phyloP scores from a whole-genome alignment of 257 asterid species.

The Phtheirospermum japonicum region DNA sequence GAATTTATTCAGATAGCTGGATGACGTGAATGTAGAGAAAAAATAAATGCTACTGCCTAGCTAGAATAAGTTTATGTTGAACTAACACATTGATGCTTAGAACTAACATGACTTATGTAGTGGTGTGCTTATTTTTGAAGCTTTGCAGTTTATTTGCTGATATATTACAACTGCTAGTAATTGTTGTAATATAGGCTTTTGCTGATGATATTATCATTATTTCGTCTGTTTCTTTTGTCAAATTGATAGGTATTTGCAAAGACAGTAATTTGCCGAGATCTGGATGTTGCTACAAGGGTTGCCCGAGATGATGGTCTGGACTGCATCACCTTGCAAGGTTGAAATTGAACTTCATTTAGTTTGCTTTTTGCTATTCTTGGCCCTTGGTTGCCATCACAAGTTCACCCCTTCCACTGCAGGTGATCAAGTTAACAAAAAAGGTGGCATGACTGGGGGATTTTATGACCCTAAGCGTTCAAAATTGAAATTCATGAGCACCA shows the following conservation, averaged over 20 bases:
- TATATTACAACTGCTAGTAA: constrained; percentile 16
- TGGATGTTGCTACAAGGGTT: constrained; percentile 94
- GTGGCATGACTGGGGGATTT: constrained; percentile 99
- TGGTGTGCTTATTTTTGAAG: constrained; percentile 16
- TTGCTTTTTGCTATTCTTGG: constrained; percentile 23
- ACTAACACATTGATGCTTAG: constrained; percentile 1
- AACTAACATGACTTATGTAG: constrained; percentile 8
- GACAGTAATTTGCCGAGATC: constrained; percentile 90
- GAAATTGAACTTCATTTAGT: constrained; percentile 27
- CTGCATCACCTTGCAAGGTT: constrained; percentile 97
- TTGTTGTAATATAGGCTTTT: constrained; percentile 15
- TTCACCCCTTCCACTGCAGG: constrained; percentile 45
- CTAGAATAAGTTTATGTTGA: background rate
- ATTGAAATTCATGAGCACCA: constrained; percentile 71
- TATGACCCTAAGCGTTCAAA: constrained; percentile 90
- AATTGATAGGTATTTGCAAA: constrained; percentile 73
- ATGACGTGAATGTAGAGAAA: background rate
- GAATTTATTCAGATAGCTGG: background rate
- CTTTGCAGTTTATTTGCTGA: constrained; percentile 17
- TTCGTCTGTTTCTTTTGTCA: constrained; percentile 25
- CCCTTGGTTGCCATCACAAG: constrained; percentile 26
- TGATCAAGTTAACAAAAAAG: constrained; percentile 98
- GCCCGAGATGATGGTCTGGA: constrained; percentile 88
- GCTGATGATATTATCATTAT: constrained; percentile 19
- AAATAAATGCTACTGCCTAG: background rate